Base-by-base conservation (phyloP, 1,284 basidiomycete species). In the Schizophyllum amplum region DNA sequence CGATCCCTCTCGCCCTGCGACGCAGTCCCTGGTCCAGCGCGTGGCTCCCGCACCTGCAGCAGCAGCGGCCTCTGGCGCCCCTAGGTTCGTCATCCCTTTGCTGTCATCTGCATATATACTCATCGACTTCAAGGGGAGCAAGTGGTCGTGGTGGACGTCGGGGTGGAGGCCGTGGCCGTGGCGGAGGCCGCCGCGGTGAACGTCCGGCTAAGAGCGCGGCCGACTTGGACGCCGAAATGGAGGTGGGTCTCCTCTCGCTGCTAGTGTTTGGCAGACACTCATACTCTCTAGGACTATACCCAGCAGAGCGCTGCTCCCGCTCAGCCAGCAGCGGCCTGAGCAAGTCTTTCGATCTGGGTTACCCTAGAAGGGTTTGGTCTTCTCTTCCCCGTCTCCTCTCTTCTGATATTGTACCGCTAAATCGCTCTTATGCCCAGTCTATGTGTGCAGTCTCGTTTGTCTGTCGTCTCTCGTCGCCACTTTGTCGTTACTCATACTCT, bases 191-290 rank as follows among this genome's bases (percentile, higher is more conserved):
- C 79, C 86, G 87, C 81, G 79, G 73, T 69, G 88, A 87, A 53
- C 74, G 87, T 60, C 78, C 83, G 2, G 71, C 73, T 47, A 90
- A 90, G 75, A 79, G 77, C 33, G 87, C 72, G 4, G 87, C 87
- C 26, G 87, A 90, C 67, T 78, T 90, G 57, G 87, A 90, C 69
- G 88, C 87, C 1, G 87, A 90, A 74, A 90, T 90, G 87, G 87
- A 88, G 82, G 92, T 91, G 63, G 47, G 75, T 68, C 4, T 13
- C 24, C 24, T 25, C 53, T 46, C 22, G 11, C 4, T 0, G 11
- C 24, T 21, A 11, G n/a, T 4, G n/a, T 53, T 21, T 33, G 49
- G 5, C 55, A 61, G 25, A 60, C n/a, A n/a, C 47, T 13, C 52
- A 53, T 49, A 4, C 33, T 20, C 46, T 26, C 1, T 58, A 88